Percentiles rank a stretch among this genome's conserved stretches.
phyloP scores from a whole-genome alignment of 305 asterid genomes.

The Lippia alba region DNA sequence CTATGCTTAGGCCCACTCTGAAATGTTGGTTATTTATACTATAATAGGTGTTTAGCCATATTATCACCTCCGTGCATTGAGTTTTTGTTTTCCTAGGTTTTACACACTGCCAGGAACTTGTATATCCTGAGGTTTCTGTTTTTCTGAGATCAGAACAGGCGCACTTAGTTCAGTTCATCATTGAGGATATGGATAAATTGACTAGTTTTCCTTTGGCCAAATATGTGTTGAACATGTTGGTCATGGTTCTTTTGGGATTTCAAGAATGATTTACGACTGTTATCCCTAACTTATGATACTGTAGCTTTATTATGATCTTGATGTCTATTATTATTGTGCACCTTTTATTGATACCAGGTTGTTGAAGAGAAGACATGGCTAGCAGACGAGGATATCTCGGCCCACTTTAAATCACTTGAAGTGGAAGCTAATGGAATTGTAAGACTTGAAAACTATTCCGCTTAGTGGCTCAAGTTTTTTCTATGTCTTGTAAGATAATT shows the following conservation, averaged over 20 bases:
- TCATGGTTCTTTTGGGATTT: conserved; percentile 15
- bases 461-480: conserved; percentile 18
- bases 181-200: conserved; percentile 20
- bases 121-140: conserved; percentile 25
- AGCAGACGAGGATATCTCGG: conserved; percentile 78
- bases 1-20: conserved; percentile 15
- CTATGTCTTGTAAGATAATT: conserved; percentile 32
- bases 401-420: conserved; percentile 80
- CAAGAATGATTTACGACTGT: conserved; percentile 13
- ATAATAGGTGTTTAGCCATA: conserved; percentile 16
- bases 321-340: conserved; percentile 30
- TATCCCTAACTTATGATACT: conserved; percentile 1
- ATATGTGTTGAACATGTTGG: conserved; percentile 14
- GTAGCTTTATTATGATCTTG: conserved; percentile 31
- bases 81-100: conserved; percentile 6
- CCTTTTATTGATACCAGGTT: conserved; percentile 54
- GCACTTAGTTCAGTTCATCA: conserved; percentile 29
- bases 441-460: conserved; percentile 38
- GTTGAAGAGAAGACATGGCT: conserved; percentile 82
- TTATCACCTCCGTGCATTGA: conserved; percentile 18
- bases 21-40: conserved; percentile 27
- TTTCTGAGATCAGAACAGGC: conserved; percentile 13
- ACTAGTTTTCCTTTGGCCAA: not conserved
- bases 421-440: conserved; percentile 81
- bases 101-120: conserved; percentile 7